These are phyloP conservation scores for Pleurotus tuoliensis DNA, from an alignment of 768 basidiomycete genomes.

Conservation along the genomic window DNA sequence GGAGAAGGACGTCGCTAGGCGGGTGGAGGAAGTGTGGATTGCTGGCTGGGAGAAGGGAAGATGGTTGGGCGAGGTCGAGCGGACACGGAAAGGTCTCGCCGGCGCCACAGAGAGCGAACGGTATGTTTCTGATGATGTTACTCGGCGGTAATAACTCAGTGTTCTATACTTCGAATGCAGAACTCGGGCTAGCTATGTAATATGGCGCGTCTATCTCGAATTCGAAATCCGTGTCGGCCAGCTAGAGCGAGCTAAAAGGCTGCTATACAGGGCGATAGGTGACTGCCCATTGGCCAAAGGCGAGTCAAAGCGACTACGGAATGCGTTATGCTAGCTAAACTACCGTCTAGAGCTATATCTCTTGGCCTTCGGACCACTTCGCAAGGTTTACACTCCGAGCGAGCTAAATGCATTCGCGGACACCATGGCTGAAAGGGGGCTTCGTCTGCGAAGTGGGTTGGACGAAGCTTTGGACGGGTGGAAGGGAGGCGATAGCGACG, in stretches of 20 bases:
- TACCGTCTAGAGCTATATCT: conserved; percentile 62
- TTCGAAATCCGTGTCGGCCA: conserved; percentile 68
- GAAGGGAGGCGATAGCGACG: conserved; percentile 22
- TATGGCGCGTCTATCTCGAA: conserved; percentile 76
- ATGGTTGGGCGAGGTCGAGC: conserved; percentile 69
- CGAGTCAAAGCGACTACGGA: conserved; percentile 18
- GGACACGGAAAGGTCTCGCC: conserved; percentile 60
- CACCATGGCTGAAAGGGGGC: conserved; percentile 71
- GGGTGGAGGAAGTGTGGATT: conserved; percentile 72
- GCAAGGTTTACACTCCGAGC: conserved; percentile 51
- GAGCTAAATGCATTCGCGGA: conserved; percentile 66
- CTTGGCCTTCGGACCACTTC: conserved; percentile 69
- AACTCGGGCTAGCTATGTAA: conserved; percentile 56
- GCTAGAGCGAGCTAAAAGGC: conserved; percentile 58
- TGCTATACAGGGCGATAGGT: conserved; percentile 69
- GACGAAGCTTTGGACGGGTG: conserved; percentile 53
- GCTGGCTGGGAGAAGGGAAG: conserved; percentile 73
- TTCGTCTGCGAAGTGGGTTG: conserved; percentile 59
- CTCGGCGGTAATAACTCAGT: background rate
- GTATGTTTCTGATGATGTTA: conserved; percentile 19
- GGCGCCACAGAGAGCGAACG: conserved; percentile 64
- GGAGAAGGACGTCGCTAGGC: conserved; percentile 54
- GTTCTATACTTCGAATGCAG: conserved; percentile 29
- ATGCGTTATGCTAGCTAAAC: no score
- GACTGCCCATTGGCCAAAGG: conserved; percentile 80